phyloP scores from a whole-genome alignment of 2,329 filamentous ascomycete species.

The Dactylellina sp. region DNA sequence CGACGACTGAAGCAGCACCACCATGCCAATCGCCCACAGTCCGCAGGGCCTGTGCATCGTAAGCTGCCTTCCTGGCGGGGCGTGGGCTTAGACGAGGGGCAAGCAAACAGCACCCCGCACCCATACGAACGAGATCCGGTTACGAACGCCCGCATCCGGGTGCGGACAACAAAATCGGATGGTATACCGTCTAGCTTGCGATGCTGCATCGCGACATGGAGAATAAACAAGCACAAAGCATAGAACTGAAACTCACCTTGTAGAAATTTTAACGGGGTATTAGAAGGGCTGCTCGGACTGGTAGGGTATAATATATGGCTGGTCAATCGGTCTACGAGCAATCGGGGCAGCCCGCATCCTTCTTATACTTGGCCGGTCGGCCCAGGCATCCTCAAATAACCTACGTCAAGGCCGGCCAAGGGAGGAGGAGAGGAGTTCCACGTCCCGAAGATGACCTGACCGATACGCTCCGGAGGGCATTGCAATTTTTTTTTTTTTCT shows the following conservation, averaged over 20 bases:
- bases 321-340: not conserved
- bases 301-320: not conserved
- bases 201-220: too few species aligned
- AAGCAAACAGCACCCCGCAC: constrained; percentile 16
- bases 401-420: constrained; percentile 4
- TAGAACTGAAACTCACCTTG: constrained; percentile 7
- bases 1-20: constrained; percentile 7
- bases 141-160: not conserved
- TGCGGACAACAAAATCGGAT: not conserved
- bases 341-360: constrained; percentile 21
- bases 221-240: too few species aligned
- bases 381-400: not conserved
- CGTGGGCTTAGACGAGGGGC: constrained; percentile 18
- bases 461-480: constrained; percentile 10
- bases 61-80: constrained; percentile 19
- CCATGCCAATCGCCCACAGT: constrained; percentile 1
- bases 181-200: too few species aligned
- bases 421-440: constrained; percentile 24
- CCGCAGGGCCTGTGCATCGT: not conserved
- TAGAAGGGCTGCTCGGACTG: too few species aligned
- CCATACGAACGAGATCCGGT: constrained; percentile 16
- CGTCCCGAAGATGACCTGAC: constrained; percentile 25
- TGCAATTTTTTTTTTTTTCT: not conserved
- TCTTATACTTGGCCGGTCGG: constrained; percentile 20
- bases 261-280: not conserved